Evolutionary conservation across 2,329 filamentous ascomycete genomes (phyloP).

Genomic region (Fusarium napiforme): DNA sequence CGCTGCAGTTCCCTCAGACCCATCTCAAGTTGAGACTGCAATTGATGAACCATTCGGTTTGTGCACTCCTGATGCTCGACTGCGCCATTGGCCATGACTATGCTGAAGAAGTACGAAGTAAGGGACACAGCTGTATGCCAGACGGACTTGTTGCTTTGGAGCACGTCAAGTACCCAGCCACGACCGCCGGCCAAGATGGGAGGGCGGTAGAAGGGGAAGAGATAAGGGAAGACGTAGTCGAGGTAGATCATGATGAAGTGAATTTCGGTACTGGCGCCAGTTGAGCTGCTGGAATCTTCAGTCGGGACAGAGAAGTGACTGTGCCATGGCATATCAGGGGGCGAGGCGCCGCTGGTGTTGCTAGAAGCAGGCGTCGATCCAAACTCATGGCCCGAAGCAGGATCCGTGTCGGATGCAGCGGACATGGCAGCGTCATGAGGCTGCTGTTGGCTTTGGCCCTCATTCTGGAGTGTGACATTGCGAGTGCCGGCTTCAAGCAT

Average conservation of each 20-base stretch:
- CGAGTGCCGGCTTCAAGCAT: slow-evolving; percentile 52
- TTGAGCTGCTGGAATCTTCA: slow-evolving; percentile 36
- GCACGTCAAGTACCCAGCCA: slow-evolving; percentile 68
- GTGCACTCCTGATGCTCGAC: slow-evolving; percentile 51
- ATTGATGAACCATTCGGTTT: slow-evolving; percentile 50
- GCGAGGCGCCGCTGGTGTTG: slow-evolving; percentile 47
- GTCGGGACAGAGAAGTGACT: slow-evolving; percentile 41
- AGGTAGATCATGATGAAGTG: slow-evolving; percentile 68
- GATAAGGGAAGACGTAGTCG: slow-evolving; percentile 70
- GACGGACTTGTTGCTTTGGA: slow-evolving; percentile 66
- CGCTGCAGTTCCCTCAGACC: slow-evolving; percentile 57
- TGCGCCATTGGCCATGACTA: slow-evolving; percentile 52
- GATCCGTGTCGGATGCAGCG: slow-evolving; percentile 46
- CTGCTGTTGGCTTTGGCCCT: slow-evolving; percentile 10
- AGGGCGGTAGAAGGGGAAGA: slow-evolving; percentile 72
- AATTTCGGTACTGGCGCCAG: slow-evolving; percentile 47
- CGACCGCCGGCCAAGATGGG: slow-evolving; percentile 65
- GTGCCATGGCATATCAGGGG: slow-evolving; percentile 50
- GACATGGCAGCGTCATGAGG: slow-evolving; percentile 22
- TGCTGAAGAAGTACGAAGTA: slow-evolving; percentile 66
- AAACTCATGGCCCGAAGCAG: slow-evolving; percentile 37
- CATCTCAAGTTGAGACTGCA: slow-evolving; percentile 58
- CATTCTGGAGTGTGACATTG: slow-evolving; percentile 36
- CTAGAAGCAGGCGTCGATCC: slow-evolving; percentile 46
- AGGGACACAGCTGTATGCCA: slow-evolving; percentile 68